Base-by-base conservation (phyloP, 1,139 yeast genomes). In the Zygosaccharomyces sapae region DNA sequence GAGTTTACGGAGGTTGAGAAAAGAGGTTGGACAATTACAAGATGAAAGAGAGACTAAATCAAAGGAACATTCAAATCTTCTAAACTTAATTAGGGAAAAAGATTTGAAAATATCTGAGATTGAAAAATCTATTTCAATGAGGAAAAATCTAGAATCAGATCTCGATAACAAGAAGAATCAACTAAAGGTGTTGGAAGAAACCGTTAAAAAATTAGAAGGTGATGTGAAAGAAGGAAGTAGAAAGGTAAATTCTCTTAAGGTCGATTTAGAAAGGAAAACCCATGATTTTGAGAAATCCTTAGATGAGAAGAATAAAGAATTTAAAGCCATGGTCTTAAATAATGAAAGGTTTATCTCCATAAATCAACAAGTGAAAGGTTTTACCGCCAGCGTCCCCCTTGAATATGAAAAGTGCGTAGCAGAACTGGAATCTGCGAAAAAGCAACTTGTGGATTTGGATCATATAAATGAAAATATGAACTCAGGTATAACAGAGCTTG, bases 71-170 rank as follows among this genome's bases (percentile, higher is more conserved):
- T 70, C 74, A n/a, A 69, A 71, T 18, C 57, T 83, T 27, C 81
- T 83, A 43, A 74, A 68, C 40, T 65, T 68, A 27, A 68, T 84
- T 6, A 80, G 82, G 52, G 89, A 84, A 55, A 75, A 76, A 49
- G 75, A 73, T 54, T 66, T 83, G 22, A 65, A 65, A 3, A 76
- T 87, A 7, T 77, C 80, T 54, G 76, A 77, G 47, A 66, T 82
- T 43, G 86, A 82, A 54, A 72, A 70, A 42, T 65, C 77, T 0
- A 64, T 78, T 12, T 62, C 75, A 38, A 81, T 80, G 47, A 67
- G 58, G 27, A 62, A 62, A 20, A 68, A 61, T 50, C 63, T 71
- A 50, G 64, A 61, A 45, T 66, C 65, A 20, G 66, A 69, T 5
- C 57, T 70, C 5, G 55, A 52, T 0, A 56, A 61, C 10, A 68